Conservation (phyloP, 2,329 filamentous ascomycete genomes). For the Pleurostoma richardsiae region DNA sequence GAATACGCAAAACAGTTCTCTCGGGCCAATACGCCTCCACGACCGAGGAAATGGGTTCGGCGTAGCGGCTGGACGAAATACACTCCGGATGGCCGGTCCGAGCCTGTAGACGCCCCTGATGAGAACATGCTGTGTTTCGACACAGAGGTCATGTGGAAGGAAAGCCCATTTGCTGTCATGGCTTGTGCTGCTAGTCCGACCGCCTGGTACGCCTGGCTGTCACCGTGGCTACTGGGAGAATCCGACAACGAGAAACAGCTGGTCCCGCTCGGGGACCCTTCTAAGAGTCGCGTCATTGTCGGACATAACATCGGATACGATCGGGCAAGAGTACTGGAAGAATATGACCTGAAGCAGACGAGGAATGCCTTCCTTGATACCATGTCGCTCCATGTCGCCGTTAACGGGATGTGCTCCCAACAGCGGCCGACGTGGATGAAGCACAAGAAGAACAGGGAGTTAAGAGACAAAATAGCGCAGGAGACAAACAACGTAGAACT, state of each 20-base stretch:
- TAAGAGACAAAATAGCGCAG: conserved; percentile 72
- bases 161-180: conserved; percentile 91
- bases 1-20: conserved; percentile 71
- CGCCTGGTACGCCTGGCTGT: conserved; percentile 96
- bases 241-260: conserved; percentile 72
- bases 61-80: conserved; percentile 96
- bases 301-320: conserved; percentile 98
- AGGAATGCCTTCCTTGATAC: conserved; percentile 89
- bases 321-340: conserved; percentile 79
- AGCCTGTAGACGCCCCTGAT: conserved; percentile 70
- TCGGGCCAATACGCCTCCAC: conserved; percentile 50
- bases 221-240: conserved; percentile 88
- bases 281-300: conserved; percentile 70
- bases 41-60: conserved; percentile 67
- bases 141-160: conserved; percentile 94
- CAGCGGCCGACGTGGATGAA: conserved; percentile 98
- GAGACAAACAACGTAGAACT: conserved; percentile 69
- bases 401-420: conserved; percentile 97
- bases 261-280: conserved; percentile 78
- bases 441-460: conserved; percentile 83
- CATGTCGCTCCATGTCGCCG: conserved; percentile 96
- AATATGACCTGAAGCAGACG: conserved; percentile 80
- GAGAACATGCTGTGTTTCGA: conserved; percentile 87
- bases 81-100: conserved; percentile 63
- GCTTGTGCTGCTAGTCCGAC: conserved; percentile 86